These are phyloP conservation scores for Fusarium acutatum DNA, from an alignment of 2,329 filamentous ascomycete species.

Conservation along the genomic window DNA sequence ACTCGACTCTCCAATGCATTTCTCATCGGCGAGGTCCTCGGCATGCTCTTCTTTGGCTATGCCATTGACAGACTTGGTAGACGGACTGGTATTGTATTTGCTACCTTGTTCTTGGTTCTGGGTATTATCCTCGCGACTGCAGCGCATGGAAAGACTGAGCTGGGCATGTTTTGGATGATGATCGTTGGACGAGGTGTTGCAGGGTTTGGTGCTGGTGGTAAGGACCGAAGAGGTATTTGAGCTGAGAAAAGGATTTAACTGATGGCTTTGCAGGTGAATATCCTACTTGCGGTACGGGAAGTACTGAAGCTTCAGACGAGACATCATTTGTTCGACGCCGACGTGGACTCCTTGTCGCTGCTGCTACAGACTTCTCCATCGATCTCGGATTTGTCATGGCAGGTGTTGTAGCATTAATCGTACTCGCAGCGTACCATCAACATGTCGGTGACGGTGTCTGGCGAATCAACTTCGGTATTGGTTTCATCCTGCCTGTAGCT, in stretches of 20 bases:
- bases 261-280: neutral
- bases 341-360: neutral
- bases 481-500: neutral
- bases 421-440: neutral
- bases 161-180: constrained; percentile 1
- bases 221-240: accelerated
- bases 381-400: neutral
- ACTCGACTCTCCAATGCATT: neutral
- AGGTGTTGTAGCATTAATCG: neutral
- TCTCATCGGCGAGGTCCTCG: neutral
- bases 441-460: neutral
- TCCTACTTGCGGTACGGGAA: neutral
- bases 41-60: neutral
- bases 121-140: neutral
- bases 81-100: neutral
- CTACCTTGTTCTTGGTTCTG: neutral
- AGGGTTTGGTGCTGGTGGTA: neutral
- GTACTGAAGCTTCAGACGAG: neutral
- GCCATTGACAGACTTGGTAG: neutral
- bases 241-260: accelerated
- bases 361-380: neutral
- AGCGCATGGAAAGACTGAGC: neutral
- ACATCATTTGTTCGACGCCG: neutral
- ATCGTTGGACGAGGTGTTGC: neutral
- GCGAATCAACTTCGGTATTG: neutral